Evolutionary conservation across 2,329 filamentous ascomycete genomes (phyloP), one percentile per base, ranked within the genome.

Genomic region (Zymoseptoria brevis): DNA sequence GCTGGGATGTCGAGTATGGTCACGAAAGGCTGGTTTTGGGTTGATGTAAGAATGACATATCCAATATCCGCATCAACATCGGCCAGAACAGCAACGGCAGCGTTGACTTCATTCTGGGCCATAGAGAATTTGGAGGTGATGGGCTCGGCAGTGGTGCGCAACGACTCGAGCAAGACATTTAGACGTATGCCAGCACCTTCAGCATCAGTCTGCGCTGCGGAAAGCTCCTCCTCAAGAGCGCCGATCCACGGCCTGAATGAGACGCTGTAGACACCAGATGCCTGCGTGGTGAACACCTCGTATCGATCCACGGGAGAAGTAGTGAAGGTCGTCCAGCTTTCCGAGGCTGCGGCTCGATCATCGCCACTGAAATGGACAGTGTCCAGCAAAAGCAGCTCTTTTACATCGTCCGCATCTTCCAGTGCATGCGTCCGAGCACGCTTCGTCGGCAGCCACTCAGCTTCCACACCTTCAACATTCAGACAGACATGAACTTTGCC

Each of bases 391-490:
- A 74, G 60, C 16, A 74, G 58, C 22, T 68, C 64, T 26, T 69
- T 66, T 8, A 62, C 60, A 8, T 66, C 66, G 8, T 69, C 67
- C 1, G 59, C 56, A 24, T 71, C 68, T 35, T 69, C 61, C 13
- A 65, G 57, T 7, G 66, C 64, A 21, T 66, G 64, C 8, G 65
- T 58, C 56, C 68, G 57, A 26, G 64, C 64, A 7, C 70, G 65
- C 54, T 72, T 71, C 16, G 73, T 69, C 19, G 84, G 83, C 7
- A 87, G 76, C 84, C 84, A 87, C 66, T 83, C 81, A 7, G 81
- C 84, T 64, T 85, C 79, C 2, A 87, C 78, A 0, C 83, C 84
- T 55, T 85, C 81, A 30, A 86, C 69, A 64, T 87, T 82, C 26
- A 87, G 75, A 61, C 81, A 85, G 30, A 86, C 71, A 62, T 85